A percentile compares a stretch with the other conserved stretches of the same genome.
Evolutionary conservation across 192 early-diverging fungal genomes (phyloP).

Genomic region (Borealophlyctis nickersoniae): DNA sequence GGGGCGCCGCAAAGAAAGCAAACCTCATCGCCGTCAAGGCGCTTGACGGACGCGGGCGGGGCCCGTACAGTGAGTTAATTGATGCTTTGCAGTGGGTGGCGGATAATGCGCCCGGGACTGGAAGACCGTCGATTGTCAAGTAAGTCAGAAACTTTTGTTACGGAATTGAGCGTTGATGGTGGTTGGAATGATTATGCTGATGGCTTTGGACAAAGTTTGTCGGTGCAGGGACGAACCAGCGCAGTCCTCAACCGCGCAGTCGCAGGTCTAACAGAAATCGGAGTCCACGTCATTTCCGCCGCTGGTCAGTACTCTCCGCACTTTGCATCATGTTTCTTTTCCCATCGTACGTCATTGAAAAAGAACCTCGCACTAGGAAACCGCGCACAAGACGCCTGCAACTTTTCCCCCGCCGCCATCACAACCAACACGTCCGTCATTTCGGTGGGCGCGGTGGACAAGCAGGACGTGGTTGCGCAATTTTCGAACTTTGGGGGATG

Average conservation of each 20-base stretch:
- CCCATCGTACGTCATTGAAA: too few relatives aligned
- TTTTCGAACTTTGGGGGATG: not conserved
- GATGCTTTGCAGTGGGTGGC: constrained; percentile 31
- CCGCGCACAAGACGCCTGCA: not conserved
- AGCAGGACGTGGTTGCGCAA: not conserved
- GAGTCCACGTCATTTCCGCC: not conserved
- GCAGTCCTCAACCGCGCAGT: not conserved
- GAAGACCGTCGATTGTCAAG: constrained; percentile 16
- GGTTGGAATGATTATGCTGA: not conserved
- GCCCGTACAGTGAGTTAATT: constrained; percentile 28
- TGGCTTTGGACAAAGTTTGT: not conserved
- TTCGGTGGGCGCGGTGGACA: not conserved
- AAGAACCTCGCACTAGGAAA: not conserved
- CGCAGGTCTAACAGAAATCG: not conserved
- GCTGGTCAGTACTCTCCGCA: not conserved
- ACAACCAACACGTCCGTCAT: not conserved
- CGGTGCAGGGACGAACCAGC: not conserved
- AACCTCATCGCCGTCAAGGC: constrained; percentile 63
- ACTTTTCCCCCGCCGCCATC: not conserved
- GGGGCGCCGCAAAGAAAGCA: constrained; percentile 64
- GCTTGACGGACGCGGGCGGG: constrained; percentile 23
- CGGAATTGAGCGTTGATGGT: not conserved
- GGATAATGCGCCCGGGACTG: not conserved
- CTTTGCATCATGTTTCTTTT: too few relatives aligned
- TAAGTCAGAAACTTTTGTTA: not conserved